phyloP scores from a whole-genome alignment of 768 basidiomycete genomes.

The Boletus patriciae region DNA sequence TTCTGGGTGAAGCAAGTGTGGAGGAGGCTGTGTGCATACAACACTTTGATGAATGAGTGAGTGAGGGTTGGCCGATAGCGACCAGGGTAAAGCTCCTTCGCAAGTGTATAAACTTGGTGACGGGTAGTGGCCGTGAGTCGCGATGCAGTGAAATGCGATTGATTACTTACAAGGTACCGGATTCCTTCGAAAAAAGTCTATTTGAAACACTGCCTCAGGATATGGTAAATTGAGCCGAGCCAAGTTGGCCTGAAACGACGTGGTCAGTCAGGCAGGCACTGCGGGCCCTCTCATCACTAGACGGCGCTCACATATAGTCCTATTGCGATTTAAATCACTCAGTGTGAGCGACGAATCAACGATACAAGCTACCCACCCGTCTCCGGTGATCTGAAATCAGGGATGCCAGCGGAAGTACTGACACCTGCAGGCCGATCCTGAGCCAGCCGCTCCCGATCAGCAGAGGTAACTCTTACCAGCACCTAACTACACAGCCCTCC shows the following conservation, averaged over 20 bases:
- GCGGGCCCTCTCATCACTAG: neutral
- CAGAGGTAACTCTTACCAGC: constrained; percentile 49
- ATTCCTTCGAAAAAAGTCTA: constrained; percentile 77
- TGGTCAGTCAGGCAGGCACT: neutral
- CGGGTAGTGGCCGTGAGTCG: neutral
- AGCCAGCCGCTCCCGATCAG: neutral
- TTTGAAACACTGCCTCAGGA: constrained; percentile 95
- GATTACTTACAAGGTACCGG: constrained; percentile 70
- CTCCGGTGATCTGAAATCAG: constrained; percentile 85
- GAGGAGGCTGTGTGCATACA: constrained; percentile 67
- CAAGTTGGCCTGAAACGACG: constrained; percentile 61
- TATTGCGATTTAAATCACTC: neutral
- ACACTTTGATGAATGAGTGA: constrained; percentile 86
- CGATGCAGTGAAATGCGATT: neutral
- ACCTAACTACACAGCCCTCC: constrained; percentile 48
- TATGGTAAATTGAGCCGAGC: constrained; percentile 78
- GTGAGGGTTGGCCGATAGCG: constrained; percentile 84
- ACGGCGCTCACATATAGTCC: constrained; percentile 32
- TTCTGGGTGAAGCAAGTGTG: constrained; percentile 87
- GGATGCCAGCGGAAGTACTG: constrained; percentile 80
- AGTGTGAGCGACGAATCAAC: neutral
- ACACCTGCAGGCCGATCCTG: constrained; percentile 46
- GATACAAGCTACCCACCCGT: constrained; percentile 55
- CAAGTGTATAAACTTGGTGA: constrained; percentile 78
- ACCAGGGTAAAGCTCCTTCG: constrained; percentile 90